These are phyloP conservation scores for Colletotrichum sp. DNA, from an alignment of 2,329 filamentous ascomycete species.

Conservation along the genomic window DNA sequence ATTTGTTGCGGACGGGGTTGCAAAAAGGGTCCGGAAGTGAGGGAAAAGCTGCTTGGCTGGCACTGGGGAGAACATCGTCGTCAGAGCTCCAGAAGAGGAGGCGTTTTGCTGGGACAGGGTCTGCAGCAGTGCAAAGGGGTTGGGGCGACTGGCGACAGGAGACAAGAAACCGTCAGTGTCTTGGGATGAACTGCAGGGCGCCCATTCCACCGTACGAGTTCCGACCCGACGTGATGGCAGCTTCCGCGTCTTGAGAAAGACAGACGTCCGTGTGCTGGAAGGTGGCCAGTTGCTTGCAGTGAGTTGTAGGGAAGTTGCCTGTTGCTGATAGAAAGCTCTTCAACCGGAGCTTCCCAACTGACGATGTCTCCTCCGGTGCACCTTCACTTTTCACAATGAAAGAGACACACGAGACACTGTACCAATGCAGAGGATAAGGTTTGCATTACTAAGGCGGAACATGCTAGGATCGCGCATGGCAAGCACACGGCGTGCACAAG, in stretches of 20 bases:
- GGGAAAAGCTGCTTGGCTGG: not conserved
- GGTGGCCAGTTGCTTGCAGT: not conserved
- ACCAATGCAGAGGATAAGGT: constrained; percentile 21
- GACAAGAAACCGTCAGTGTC: constrained; percentile 8
- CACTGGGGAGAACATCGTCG: not conserved
- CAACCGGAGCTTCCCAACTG: not conserved
- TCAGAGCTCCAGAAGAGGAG: constrained; percentile 12
- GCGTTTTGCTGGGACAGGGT: constrained; percentile 16
- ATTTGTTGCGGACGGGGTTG: constrained; percentile 12
- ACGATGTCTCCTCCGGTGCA: not conserved
- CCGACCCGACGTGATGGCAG: not conserved
- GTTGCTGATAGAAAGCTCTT: not conserved
- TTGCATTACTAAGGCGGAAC: constrained; percentile 21
- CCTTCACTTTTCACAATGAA: not conserved
- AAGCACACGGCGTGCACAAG: constrained; percentile 16
- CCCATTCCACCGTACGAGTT: not conserved
- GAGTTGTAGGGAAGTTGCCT: constrained; percentile 7
- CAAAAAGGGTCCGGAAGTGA: not conserved
- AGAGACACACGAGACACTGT: not conserved
- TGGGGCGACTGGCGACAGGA: not conserved
- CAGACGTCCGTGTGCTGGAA: not conserved
- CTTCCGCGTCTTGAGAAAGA: not conserved
- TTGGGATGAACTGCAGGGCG: constrained; percentile 13
- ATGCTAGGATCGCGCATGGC: constrained; percentile 6
- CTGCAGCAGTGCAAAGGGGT: constrained; percentile 9